Percentiles rank a stretch among this genome's conserved stretches.
These are phyloP conservation scores for Pichia exigua DNA, from an alignment of 805 yeast genomes.

Conservation along the genomic window DNA sequence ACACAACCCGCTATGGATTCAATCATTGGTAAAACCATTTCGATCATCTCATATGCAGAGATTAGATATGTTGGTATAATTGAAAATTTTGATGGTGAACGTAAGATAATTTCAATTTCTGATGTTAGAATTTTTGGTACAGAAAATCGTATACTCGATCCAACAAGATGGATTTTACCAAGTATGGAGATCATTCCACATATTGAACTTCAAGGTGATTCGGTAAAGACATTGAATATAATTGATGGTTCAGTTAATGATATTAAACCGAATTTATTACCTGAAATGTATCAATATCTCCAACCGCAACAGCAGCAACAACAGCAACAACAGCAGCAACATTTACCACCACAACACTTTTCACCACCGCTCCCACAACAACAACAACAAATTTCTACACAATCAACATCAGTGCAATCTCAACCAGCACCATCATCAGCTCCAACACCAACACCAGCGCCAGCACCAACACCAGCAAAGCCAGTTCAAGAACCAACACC, in stretches of 20 bases:
- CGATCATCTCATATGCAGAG: slow-evolving; percentile 69
- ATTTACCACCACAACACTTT: slow-evolving; percentile 10
- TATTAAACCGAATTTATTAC: slow-evolving; percentile 46
- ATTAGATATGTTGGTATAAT: slow-evolving; percentile 86
- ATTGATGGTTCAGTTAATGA: slow-evolving; percentile 63
- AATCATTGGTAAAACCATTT: slow-evolving; percentile 84
- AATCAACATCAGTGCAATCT: neutral
- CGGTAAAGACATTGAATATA: slow-evolving; percentile 82
- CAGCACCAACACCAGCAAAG: slow-evolving; percentile 4
- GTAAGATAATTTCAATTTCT: slow-evolving; percentile 78
- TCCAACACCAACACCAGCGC: neutral
- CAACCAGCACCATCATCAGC: neutral
- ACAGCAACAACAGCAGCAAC: slow-evolving; percentile 8
- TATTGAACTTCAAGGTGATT: slow-evolving; percentile 84
- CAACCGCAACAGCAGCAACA: slow-evolving; percentile 10
- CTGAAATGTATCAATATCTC: slow-evolving; percentile 20
- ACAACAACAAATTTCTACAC: slow-evolving; percentile 5
- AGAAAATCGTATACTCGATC: slow-evolving; percentile 76
- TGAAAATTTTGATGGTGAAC: slow-evolving; percentile 81
- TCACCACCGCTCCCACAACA: slow-evolving; percentile 9
- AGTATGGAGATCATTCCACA: slow-evolving; percentile 58
- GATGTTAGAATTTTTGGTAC: slow-evolving; percentile 83
- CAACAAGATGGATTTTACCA: slow-evolving; percentile 65
- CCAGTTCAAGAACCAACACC: neutral
- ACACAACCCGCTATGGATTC: slow-evolving; percentile 57